Conservation (phyloP, 768 basidiomycete genomes). For the Podaxis rugospora region DNA sequence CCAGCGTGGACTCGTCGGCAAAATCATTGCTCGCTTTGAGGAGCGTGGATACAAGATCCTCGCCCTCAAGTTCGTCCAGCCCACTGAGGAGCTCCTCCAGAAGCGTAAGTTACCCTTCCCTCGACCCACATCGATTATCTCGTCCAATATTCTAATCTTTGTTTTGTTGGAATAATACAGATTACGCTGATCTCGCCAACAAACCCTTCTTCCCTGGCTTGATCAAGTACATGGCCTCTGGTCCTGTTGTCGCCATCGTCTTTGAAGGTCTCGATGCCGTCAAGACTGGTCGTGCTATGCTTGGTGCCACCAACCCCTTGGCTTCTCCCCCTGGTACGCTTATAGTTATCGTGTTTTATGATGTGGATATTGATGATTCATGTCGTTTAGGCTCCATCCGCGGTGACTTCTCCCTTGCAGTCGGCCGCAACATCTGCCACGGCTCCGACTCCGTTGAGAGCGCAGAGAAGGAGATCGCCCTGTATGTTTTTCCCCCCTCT, state of each 20-base stretch:
- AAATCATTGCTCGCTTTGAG: conserved; percentile 96
- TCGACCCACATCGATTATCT: conserved; percentile 6
- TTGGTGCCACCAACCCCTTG: conserved; percentile 96
- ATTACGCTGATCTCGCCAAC: conserved; percentile 93
- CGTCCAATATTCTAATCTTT: conserved; percentile 9
- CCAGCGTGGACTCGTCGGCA: conserved; percentile 91
- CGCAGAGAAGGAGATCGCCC: conserved; percentile 90
- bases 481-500: conserved; percentile 52
- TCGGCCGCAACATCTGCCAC: conserved; percentile 93
- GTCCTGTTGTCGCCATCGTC: conserved; percentile 94
- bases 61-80: conserved; percentile 86
- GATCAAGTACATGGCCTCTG: conserved; percentile 93
- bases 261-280: conserved; percentile 94
- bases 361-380: neutral
- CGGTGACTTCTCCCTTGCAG: conserved; percentile 91
- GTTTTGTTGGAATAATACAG: conserved; percentile 30
- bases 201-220: conserved; percentile 96
- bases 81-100: conserved; percentile 83
- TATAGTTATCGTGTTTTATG: neutral
- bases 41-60: conserved; percentile 97
- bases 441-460: conserved; percentile 86
- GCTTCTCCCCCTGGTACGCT: conserved; percentile 75
- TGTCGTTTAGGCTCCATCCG: conserved; percentile 76
- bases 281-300: conserved; percentile 94
- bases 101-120: conserved; percentile 52